Conservation (phyloP, 208 protist species). For the Entamoeba invadens region DNA sequence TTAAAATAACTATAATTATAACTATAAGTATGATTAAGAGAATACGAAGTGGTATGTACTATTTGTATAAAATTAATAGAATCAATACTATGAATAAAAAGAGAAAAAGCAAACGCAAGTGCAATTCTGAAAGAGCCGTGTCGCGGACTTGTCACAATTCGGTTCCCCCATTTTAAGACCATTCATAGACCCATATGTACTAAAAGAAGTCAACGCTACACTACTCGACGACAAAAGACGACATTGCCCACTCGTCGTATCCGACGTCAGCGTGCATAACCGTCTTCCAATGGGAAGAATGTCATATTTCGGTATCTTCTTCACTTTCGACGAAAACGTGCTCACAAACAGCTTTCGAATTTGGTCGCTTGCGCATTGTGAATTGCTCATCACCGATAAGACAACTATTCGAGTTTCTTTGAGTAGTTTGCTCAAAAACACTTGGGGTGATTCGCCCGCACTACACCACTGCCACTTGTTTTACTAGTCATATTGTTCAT, state of each 20-base stretch:
- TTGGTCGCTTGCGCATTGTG: no score
- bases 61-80: no score
- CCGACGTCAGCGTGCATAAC: neutral
- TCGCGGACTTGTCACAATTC: neutral
- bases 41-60: no score
- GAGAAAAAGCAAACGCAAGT: neutral
- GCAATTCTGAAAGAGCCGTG: neutral
- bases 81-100: no score
- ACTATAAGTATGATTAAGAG: no score
- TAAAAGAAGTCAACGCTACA: neutral
- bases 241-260: neutral
- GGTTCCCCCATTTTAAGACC: neutral
- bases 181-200: neutral
- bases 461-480: no score
- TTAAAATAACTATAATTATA: no score
- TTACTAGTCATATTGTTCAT: no score
- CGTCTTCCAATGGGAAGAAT: neutral
- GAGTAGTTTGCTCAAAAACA: no score
- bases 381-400: no score
- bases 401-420: no score
- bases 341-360: neutral
- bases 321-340: neutral
- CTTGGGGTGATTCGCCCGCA: no score
- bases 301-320: neutral
- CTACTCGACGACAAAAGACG: neutral